Evolutionary conservation across 106 monocot species (phyloP), one percentile per base, ranked within the genome.

Genomic region (Chionographis japonica): DNA sequence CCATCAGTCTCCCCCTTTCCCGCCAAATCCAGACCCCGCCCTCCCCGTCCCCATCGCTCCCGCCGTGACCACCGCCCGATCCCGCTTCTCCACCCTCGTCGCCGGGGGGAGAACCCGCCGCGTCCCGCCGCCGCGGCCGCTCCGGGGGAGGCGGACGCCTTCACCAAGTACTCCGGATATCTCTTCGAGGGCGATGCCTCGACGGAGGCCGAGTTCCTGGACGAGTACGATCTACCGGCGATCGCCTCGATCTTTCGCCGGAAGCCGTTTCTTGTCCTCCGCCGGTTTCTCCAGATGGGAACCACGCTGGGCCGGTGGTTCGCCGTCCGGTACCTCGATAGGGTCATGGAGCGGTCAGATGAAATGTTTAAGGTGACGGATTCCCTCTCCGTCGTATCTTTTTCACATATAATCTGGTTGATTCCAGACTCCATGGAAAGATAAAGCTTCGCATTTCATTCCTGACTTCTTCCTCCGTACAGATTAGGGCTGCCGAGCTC

Each of bases 151-250:
- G 75, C 79, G 49, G 97, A 97, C 68, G 82, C 92, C 12, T 97
- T 97, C 85, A 92, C 97, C 18, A 86, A 85, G 67, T 97, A 87
- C 76, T 97, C 92, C 2, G 97, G 97, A 0, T 97, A 97, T 65
- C 74, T 97, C 15, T 97, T 97, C 80, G 80, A 89, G 67, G 78
- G 70, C 61, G 84, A 85, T 4, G 58, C 40, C 14, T 80, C 63
- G 35, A 74, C 80, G 41, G 97, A 92, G 74, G 92, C 74, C 39
- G 91, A 97, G 75, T 51, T 85, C 57, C 71, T 87, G 54, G 54
- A 76, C 7, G 76, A 64, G 37, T 97, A 97, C 68, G 68, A 89
- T 68, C 49, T 83, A 17, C 9, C 42, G 52, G 69, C 66, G 37
- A 92, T 97, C 41, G 68, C 80, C 2, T 67, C 72, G 8, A 86